Percentiles rank a stretch among this genome's conserved stretches.
Conservation (phyloP, 2,329 filamentous ascomycete genomes). For the Penicillium sp. region DNA sequence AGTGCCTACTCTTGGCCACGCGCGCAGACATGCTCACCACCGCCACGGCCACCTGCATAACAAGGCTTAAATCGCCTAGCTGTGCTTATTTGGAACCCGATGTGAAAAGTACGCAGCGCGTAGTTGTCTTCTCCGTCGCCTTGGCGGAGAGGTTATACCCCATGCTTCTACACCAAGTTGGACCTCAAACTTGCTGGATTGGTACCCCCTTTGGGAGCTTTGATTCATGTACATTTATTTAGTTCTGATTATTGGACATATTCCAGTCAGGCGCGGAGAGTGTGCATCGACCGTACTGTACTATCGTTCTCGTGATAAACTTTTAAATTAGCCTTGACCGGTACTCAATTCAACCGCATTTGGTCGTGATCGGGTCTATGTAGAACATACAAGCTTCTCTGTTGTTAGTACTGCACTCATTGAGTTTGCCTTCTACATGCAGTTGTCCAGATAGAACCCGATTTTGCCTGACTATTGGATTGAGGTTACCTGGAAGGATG, state of each 20-base stretch:
- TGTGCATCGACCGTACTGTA: conserved; percentile 13
- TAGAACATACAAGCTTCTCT: background rate
- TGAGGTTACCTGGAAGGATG: background rate
- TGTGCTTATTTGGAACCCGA: background rate
- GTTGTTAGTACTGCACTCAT: background rate
- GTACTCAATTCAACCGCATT: conserved; percentile 5
- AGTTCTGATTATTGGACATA: conserved; percentile 4
- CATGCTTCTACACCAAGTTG: conserved; percentile 5
- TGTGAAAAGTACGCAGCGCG: conserved; percentile 11
- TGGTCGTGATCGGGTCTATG: background rate
- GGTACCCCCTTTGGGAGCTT: background rate
- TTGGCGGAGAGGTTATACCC: background rate
- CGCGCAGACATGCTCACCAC: conserved; percentile 24
- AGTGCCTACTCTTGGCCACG: conserved; percentile 20
- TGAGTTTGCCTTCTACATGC: background rate
- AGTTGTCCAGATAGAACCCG: background rate
- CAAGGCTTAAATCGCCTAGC: background rate
- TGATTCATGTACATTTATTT: conserved; percentile 21
- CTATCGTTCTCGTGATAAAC: conserved; percentile 9
- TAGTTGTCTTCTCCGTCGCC: background rate
- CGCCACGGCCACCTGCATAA: conserved; percentile 28
- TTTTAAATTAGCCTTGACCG: conserved; percentile 8
- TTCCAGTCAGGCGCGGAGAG: conserved; percentile 5
- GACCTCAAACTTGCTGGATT: conserved; percentile 8
- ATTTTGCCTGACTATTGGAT: background rate